Base-by-base conservation (phyloP, 2,329 filamentous ascomycete genomes). In the Fusarium mundagurra region DNA sequence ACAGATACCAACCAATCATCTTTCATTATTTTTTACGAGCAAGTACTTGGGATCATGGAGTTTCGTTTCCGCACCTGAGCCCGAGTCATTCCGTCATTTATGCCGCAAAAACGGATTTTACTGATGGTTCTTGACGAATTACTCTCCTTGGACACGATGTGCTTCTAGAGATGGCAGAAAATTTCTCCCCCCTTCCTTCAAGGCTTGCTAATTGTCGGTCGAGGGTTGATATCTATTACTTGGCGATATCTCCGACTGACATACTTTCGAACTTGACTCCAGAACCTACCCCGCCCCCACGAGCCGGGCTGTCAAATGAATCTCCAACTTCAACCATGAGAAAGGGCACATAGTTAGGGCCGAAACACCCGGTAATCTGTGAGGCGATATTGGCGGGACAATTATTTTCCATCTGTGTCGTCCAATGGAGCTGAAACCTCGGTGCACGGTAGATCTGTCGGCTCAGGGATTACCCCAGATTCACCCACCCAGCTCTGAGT, bases 241-340 rank as follows among this genome's bases (percentile, higher is more conserved):
- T 51, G 27, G 31, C 43, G 27, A 27, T 43, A 34, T 54, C 36
- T 33, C 47, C 14, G 47, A 43, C n/a, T 31, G 27, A 11, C 29
- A 14, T 22, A 36, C 33, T 10, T 50, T n/a, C 24, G 24, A 41
- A 34, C 63, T 60, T 51, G 27, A 22, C 39, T 47, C 17, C 44
- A 43, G 34, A 62, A 65, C 33, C 39, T 70, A 65, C 66, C 67
- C 66, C 66, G 34, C 66, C 59, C 51, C 60, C 33, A 58, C 64
- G 39, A 43, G 34, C 43, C 27, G 20, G 31, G 29, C 36, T 69
- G 58, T 63, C 59, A 65, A 18, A 54, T 70, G 57, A 38, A 65
- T 70, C 66, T 54, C 66, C 66, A 65, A 70, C 66, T 70, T 36
- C 45, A 66, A 20, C 44, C 14, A 18, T 13, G 24, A 51, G 20